These are phyloP conservation scores for Coemansia sp. DNA, from an alignment of 371 early-diverging fungal genomes.

Conservation along the genomic window DNA sequence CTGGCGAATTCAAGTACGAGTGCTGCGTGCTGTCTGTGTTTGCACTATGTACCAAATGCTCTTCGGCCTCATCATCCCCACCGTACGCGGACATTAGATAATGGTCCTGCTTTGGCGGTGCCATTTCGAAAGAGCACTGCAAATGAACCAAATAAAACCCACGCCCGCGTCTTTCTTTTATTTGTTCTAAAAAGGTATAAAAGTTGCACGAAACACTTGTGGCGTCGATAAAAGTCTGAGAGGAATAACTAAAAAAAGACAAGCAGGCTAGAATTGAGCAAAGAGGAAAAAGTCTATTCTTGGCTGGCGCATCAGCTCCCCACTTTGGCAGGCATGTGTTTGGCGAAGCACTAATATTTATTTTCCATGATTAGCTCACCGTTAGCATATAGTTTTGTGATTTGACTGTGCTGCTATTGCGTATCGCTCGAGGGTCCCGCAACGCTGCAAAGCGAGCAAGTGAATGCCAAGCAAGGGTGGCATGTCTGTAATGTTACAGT, in stretches of 20 bases:
- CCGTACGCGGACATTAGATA: slow-evolving; percentile 32
- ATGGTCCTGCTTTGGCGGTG: slow-evolving; percentile 20
- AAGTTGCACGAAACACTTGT: no score
- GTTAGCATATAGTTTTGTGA: no score
- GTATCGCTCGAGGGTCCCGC: no score
- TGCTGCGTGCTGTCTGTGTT: slow-evolving; percentile 16
- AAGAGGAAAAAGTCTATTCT: background rate
- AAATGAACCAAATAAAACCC: background rate
- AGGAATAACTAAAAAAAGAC: background rate
- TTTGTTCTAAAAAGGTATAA: background rate
- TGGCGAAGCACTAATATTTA: no score
- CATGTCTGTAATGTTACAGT: no score
- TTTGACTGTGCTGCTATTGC: no score
- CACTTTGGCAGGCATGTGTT: no score
- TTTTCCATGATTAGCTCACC: no score
- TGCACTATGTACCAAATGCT: slow-evolving; percentile 20
- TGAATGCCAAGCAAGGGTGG: no score
- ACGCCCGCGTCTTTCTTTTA: background rate
- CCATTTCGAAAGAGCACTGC: background rate
- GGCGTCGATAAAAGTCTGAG: no score
- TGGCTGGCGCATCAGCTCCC: no score
- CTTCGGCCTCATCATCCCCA: slow-evolving; percentile 40
- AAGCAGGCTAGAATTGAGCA: background rate
- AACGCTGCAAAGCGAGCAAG: no score
- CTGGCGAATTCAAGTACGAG: slow-evolving; percentile 44